phyloP scores from a whole-genome alignment of 495 filamentous ascomycete genomes.

The Massariosphaeria phaeospora region DNA sequence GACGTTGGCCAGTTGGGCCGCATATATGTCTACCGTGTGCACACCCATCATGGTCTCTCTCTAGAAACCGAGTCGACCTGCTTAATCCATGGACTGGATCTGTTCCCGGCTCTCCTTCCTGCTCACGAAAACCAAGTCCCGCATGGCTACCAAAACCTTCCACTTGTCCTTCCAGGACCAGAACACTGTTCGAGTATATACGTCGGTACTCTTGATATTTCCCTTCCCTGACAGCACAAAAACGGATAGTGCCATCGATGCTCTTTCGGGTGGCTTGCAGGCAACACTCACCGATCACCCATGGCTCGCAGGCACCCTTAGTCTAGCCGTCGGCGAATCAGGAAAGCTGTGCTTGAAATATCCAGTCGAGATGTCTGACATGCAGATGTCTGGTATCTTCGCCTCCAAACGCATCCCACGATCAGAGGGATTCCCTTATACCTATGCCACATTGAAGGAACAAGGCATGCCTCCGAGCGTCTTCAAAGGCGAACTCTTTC shows the following conservation, averaged over 20 bases:
- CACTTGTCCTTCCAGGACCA: constrained; percentile 20
- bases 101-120: background rate
- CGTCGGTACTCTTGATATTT: constrained; percentile 9
- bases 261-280: constrained; percentile 12
- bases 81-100: background rate
- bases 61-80: too few species aligned
- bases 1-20: too few species aligned
- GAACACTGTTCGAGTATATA: constrained; percentile 2
- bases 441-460: constrained; percentile 10
- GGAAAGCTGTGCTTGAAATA: constrained; percentile 13
- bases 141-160: background rate
- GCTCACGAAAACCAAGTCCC: background rate
- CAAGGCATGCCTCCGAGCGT: constrained; percentile 10
- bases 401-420: background rate
- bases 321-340: constrained; percentile 2
- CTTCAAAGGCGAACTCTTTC: background rate
- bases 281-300: constrained; percentile 2
- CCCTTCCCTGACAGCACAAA: constrained; percentile 7
- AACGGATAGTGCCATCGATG: constrained; percentile 6
- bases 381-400: background rate
- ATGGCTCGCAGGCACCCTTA: constrained; percentile 17
- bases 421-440: background rate
- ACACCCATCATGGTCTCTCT: too few species aligned
- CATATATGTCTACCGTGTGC: too few species aligned
- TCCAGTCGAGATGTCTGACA: constrained; percentile 2